phyloP scores from a whole-genome alignment of 2,329 filamentous ascomycete species.

The Penicillium occitanis region DNA sequence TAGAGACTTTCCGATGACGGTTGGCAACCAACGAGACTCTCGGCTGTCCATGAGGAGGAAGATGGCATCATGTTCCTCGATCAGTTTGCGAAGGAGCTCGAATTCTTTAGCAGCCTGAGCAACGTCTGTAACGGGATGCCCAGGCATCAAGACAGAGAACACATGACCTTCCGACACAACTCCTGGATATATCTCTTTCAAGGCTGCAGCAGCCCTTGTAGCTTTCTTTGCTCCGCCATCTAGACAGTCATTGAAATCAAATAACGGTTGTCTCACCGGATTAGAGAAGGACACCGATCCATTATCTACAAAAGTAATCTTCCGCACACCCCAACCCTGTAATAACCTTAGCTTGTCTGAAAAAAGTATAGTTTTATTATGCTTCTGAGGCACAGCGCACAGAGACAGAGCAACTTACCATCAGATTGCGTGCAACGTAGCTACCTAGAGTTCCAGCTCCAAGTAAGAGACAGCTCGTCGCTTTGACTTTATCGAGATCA shows the following conservation, averaged over 20 bases:
- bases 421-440: constrained; percentile 85
- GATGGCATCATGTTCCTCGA: constrained; percentile 83
- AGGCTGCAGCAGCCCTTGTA: constrained; percentile 70
- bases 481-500: constrained; percentile 83
- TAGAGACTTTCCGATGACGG: constrained; percentile 88
- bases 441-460: constrained; percentile 91
- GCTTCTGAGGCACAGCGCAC: background rate
- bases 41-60: constrained; percentile 97
- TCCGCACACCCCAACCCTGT: constrained; percentile 84
- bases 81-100: constrained; percentile 68
- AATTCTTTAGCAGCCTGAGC: constrained; percentile 70
- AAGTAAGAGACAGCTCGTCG: constrained; percentile 83
- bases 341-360: constrained; percentile 19
- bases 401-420: constrained; percentile 47
- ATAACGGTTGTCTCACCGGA: constrained; percentile 90
- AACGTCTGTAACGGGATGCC: constrained; percentile 79
- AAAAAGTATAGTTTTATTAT: background rate
- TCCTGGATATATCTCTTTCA: constrained; percentile 86
- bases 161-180: constrained; percentile 78
- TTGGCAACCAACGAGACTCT: constrained; percentile 93
- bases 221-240: constrained; percentile 85
- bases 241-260: constrained; percentile 84
- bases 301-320: constrained; percentile 95
- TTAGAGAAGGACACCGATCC: constrained; percentile 93
- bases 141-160: constrained; percentile 91